Evolutionary conservation across 805 yeast species (phyloP), one percentile per base, ranked within the genome.

Genomic region (Lipomyces japonicus): DNA sequence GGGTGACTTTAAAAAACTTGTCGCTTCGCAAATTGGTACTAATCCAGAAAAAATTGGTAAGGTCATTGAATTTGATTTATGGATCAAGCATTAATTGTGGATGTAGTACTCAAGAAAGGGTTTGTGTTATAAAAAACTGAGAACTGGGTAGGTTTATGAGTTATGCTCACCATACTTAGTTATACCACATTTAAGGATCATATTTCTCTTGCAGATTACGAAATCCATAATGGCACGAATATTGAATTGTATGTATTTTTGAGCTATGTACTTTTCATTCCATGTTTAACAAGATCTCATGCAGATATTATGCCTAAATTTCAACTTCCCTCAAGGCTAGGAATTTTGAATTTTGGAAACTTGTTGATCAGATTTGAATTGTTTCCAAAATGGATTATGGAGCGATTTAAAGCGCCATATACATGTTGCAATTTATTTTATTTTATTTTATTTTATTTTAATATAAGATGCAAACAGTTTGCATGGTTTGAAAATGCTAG

Each of bases 201-300:
- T 65, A 91, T 91, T 48, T 76, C 90, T 0, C 72, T 91, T 39
- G 96, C 84, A n/a, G 98, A 91, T 67, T 91, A 93, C 64, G 98
- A 91, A 66, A 81, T 91, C 18, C 95, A 89, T 63, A 83, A 89
- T 65, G 95, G 95, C 7, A 82, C 85, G 53, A 87, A 83, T 66
- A 68, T 91, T 58, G 98, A 91, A 68, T 70, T 91, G 65, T 93
- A 87, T 44, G 69, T 61, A 30, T 37, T 9, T 19, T 16, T 25
- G 18, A 7, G 36, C 18, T 14, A 16, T 18, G 19, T n/a, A 31
- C 18, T 21, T 4, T 14, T 22, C 18, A 25, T n/a, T 3, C 10
- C 10, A 4, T 16, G 16, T 16, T 39, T 18, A 39, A n/a, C 9
- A 4, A 10, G n/a, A 7, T 39, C 6, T 39, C 9, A 22, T 19